Conservation (phyloP, 2,329 filamentous ascomycete species). For the Aspergillus uvarum region DNA sequence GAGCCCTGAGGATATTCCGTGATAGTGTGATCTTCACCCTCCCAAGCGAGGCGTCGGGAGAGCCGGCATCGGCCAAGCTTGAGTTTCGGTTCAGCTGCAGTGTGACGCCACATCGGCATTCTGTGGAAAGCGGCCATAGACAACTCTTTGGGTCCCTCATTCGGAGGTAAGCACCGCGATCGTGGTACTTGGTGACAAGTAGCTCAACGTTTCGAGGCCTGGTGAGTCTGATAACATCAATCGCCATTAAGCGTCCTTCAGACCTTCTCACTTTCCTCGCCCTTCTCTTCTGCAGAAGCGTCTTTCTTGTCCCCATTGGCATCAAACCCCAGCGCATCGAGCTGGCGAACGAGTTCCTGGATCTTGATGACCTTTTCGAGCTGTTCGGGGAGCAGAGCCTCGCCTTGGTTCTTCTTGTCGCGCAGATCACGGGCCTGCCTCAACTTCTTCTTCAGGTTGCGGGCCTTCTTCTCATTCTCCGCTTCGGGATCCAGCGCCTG, state of each 20-base stretch:
- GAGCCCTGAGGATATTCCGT: neutral
- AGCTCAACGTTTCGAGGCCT: neutral
- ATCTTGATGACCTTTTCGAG: slow-evolving; percentile 98
- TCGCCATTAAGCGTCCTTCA: neutral
- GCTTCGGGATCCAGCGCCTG: slow-evolving; percentile 63
- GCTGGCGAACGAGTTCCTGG: slow-evolving; percentile 83
- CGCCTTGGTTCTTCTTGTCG: slow-evolving; percentile 85
- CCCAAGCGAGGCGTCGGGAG: neutral
- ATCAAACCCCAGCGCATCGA: slow-evolving; percentile 83
- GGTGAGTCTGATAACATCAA: neutral
- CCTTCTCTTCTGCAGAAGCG: slow-evolving; percentile 12
- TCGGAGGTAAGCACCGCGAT: neutral
- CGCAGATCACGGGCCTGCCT: slow-evolving; percentile 89
- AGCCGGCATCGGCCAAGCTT: neutral
- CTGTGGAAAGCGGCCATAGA: neutral
- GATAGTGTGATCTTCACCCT: neutral
- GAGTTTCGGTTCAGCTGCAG: neutral
- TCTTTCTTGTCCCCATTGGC: slow-evolving; percentile 67
- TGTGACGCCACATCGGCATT: neutral
- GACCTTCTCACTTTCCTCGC: neutral
- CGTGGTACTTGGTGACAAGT: neutral
- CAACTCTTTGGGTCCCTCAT: neutral
- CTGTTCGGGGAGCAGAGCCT: slow-evolving; percentile 83
- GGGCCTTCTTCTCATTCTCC: slow-evolving; percentile 88
- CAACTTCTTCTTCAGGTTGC: slow-evolving; percentile 90